These are phyloP conservation scores for Cryoendolithus antarcticus DNA, from an alignment of 2,329 filamentous ascomycete genomes.

Conservation along the genomic window DNA sequence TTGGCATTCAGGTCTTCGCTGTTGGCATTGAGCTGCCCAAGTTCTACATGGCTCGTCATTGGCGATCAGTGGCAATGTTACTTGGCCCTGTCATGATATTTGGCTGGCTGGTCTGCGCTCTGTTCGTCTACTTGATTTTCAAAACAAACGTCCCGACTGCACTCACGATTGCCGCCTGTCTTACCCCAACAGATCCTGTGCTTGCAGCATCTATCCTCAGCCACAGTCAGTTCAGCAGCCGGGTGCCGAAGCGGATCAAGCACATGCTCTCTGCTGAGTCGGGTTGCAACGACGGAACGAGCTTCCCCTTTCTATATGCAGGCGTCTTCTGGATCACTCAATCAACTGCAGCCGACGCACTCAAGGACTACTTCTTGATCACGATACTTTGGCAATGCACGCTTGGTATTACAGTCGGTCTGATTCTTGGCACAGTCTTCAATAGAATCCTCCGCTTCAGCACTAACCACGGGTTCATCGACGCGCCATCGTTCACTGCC, in stretches of 20 bases:
- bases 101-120: constrained; percentile 35
- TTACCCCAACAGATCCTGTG: constrained; percentile 46
- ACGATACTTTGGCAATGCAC: constrained; percentile 44
- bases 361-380: constrained; percentile 41
- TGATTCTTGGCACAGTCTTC: constrained; percentile 35
- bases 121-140: constrained; percentile 37
- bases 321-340: constrained; percentile 35
- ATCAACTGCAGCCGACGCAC: constrained; percentile 24
- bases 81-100: constrained; percentile 41
- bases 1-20: constrained; percentile 32
- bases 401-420: constrained; percentile 35
- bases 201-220: constrained; percentile 42
- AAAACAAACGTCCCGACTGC: constrained; percentile 33
- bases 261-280: constrained; percentile 43
- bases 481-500: constrained; percentile 37
- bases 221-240: constrained; percentile 39
- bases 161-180: constrained; percentile 40
- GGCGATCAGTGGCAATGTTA: constrained; percentile 37
- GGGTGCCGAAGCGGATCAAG: constrained; percentile 40
- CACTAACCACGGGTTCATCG: constrained; percentile 33
- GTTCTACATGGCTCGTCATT: constrained; percentile 38
- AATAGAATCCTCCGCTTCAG: constrained; percentile 39
- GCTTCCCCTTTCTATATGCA: constrained; percentile 45
- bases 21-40: constrained; percentile 27
- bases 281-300: constrained; percentile 44